These are phyloP conservation scores for Trypanosomatidae sp. DNA, from an alignment of 208 protist genomes.

Conservation along the genomic window DNA sequence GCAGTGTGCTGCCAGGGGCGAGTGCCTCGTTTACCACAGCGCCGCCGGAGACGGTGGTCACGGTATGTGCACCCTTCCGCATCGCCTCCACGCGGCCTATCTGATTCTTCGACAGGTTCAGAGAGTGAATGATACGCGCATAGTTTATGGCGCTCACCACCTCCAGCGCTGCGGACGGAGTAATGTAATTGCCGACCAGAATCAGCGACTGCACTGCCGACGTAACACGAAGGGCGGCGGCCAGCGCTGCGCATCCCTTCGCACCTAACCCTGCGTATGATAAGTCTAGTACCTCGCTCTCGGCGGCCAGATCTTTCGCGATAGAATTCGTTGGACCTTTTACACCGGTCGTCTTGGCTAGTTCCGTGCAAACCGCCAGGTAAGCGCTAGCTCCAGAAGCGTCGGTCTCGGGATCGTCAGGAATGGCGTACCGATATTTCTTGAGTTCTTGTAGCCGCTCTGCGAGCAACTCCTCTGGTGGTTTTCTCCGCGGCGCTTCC, in stretches of 20 bases:
- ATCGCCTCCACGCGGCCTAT: conserved; percentile 55
- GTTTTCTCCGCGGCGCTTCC: conserved; percentile 49
- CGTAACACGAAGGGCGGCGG: conserved; percentile 75
- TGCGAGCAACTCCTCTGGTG: conserved; percentile 61
- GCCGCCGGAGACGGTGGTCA: conserved; percentile 34
- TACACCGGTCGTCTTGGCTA: conserved; percentile 64
- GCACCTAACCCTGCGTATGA: conserved; percentile 67
- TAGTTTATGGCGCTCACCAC: conserved; percentile 68
- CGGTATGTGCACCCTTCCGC: conserved; percentile 11
- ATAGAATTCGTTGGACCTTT: conserved; percentile 76
- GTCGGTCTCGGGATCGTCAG: conserved; percentile 68
- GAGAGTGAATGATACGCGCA: conserved; percentile 40
- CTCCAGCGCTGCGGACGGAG: conserved; percentile 56
- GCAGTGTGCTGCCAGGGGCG: conserved; percentile 50
- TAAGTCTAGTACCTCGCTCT: conserved; percentile 65
- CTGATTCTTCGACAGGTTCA: conserved; percentile 81
- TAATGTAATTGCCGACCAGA: conserved; percentile 81
- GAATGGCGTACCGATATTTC: conserved; percentile 47
- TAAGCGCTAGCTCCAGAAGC: conserved; percentile 62
- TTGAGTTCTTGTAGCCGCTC: conserved; percentile 61
- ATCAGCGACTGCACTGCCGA: conserved; percentile 54
- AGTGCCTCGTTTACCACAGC: conserved; percentile 69
- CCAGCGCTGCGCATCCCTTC: conserved; percentile 74
- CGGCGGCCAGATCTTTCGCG: conserved; percentile 46
- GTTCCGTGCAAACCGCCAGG: conserved; percentile 49